These are phyloP conservation scores for Starmera stellimalicola DNA, from an alignment of 1,139 yeast species.

Conservation along the genomic window DNA sequence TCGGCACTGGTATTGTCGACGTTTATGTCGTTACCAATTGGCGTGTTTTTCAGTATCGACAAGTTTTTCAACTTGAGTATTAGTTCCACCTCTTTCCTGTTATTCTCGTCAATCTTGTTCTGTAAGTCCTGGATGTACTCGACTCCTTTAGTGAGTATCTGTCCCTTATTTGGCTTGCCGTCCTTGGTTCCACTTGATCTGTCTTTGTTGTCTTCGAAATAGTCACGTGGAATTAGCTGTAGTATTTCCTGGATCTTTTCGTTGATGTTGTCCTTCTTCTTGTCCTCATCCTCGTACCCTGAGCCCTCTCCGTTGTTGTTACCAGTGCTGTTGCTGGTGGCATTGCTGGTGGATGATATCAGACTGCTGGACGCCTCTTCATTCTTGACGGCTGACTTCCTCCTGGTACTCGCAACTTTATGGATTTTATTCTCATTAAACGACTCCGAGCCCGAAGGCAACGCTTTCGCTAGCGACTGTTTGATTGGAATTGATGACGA, in stretches of 20 bases:
- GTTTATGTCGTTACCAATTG: conserved; percentile 29
- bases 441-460: conserved; percentile 5
- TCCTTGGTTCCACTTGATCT: conserved; percentile 66
- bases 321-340: conserved; percentile 7
- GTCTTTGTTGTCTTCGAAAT: conserved; percentile 34
- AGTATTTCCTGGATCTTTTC: conserved; percentile 81
- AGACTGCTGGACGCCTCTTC: too few species aligned
- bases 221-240: conserved; percentile 54
- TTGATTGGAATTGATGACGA: conserved; percentile 12
- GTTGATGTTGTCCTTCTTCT: conserved; percentile 81
- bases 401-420: conserved; percentile 3
- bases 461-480: conserved; percentile 12
- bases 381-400: conserved; percentile 3
- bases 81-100: conserved; percentile 70
- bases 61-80: conserved; percentile 50
- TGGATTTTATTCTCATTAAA: conserved; percentile 4
- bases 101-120: conserved; percentile 64
- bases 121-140: conserved; percentile 75
- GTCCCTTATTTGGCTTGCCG: conserved; percentile 91
- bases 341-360: conserved; percentile 4
- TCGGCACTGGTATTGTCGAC: conserved; percentile 75
- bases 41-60: conserved; percentile 31
- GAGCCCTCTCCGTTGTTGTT: conserved; percentile 3
- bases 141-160: conserved; percentile 73
- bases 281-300: conserved; percentile 36